Evolutionary conservation across 345 rosid genomes (phyloP), one percentile per base, ranked within the genome.

Genomic region (Trapa bicornis): DNA sequence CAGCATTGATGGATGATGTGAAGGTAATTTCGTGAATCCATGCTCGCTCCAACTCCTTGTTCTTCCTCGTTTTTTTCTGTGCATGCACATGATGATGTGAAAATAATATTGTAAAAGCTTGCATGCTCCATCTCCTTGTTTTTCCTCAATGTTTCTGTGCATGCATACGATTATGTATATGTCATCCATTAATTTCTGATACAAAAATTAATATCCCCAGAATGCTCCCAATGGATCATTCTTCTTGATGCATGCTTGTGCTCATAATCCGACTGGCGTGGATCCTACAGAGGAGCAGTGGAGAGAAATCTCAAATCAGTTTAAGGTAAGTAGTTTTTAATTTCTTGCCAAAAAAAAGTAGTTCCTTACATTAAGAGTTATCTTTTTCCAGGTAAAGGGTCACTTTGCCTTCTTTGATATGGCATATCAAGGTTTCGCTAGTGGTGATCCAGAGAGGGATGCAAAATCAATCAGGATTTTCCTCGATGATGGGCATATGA

Each of bases 351-450:
- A 13, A 37, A 41, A 17, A 5, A 65, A 42, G 37, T 13, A 22
- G 8, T 65, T 1, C 16, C 16, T 66, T 74, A 72, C 64, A 63
- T 69, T 68, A 35, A 6, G 67, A 22, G 48, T 39, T 8, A 56
- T 35, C 69, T 80, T 80, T 50, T 50, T 3, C 75, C 83, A 93
- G 98, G 81, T 65, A 0, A 93, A 90, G 76, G 85, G 82, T 11
- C 97, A 93, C 71, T 90, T 93, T 75, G 77, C 98, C 68, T 85
- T 93, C 80, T 93, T 93, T 74, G 98, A 93, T 73, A 93, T 89
- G 98, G 98, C 98, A 22, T 93, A 89, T 79, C 98, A 93, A 87
- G 97, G 97, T 67, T 93, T 93, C 74, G 98, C 98, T 17, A 88
- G 96, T 72, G 97, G 98, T 67, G 96, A 93, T 79, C 97, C 98